phyloP scores from a whole-genome alignment of 352 stramenopile species.

The Phytophthora europaea region DNA sequence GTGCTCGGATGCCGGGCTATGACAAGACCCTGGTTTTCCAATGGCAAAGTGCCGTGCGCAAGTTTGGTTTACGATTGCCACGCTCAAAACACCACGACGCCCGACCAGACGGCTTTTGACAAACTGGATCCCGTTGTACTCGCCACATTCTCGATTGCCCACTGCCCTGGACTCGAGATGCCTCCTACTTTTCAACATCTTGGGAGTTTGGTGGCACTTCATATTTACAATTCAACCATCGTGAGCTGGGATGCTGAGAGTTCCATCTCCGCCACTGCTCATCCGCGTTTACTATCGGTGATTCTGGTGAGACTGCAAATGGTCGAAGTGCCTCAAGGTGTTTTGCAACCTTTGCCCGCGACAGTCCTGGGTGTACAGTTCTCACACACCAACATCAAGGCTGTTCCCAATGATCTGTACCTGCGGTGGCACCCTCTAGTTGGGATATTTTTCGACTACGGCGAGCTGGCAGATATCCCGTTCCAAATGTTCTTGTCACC shows the following conservation, averaged over 20 bases:
- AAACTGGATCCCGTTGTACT: constrained; percentile 18
- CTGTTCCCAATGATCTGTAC: constrained; percentile 21
- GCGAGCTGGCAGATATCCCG: constrained; percentile 21
- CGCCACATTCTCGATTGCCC: constrained; percentile 10
- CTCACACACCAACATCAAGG: constrained; percentile 23
- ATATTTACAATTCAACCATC: constrained; percentile 31
- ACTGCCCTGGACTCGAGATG: constrained; percentile 21
- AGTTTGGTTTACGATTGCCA: constrained; percentile 34
- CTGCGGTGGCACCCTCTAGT: constrained; percentile 18
- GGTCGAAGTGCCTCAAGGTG: no score
- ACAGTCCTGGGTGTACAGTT: no score
- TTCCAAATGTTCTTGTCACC: constrained; percentile 31
- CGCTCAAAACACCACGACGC: constrained; percentile 4
- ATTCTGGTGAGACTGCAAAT: no score
- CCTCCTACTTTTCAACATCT: constrained; percentile 17
- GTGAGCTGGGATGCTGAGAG: constrained; percentile 18
- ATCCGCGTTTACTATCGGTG: no score
- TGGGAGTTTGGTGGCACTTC: constrained; percentile 11
- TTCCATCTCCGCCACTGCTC: neutral
- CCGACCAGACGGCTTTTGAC: constrained; percentile 23
- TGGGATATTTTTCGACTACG: constrained; percentile 23
- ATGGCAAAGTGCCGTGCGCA: constrained; percentile 32
- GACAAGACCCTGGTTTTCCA: constrained; percentile 30
- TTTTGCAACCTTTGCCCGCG: constrained; percentile 15
- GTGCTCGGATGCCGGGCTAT: constrained; percentile 18